Evolutionary conservation across 495 filamentous ascomycete species (phyloP).

Genomic region (Penicillium bovifimosum): DNA sequence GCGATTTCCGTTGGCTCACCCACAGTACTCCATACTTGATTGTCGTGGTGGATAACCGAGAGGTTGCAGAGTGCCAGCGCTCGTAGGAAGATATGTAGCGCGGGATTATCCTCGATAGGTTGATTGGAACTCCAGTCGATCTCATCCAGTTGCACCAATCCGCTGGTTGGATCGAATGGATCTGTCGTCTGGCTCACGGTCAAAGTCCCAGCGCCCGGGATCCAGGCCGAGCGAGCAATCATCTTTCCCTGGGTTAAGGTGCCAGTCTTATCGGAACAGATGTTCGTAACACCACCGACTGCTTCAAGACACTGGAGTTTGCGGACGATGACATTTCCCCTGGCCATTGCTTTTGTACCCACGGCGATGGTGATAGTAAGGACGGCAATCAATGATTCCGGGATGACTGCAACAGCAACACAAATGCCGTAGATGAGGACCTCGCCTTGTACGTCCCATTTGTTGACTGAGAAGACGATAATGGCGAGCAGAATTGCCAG

Average conservation of each 20-base stretch:
- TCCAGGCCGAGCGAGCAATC: conserved; percentile 75
- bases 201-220: conserved; percentile 56
- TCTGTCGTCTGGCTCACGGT: conserved; percentile 49
- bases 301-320: conserved; percentile 76
- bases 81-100: conserved; percentile 58
- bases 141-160: conserved; percentile 43
- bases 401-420: conserved; percentile 67
- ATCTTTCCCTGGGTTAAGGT: conserved; percentile 74
- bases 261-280: conserved; percentile 85
- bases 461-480: conserved; percentile 74
- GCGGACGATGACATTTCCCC: conserved; percentile 73
- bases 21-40: conserved; percentile 57
- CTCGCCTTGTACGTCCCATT: conserved; percentile 62
- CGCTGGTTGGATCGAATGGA: conserved; percentile 61
- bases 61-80: conserved; percentile 76
- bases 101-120: conserved; percentile 22
- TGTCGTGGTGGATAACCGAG: conserved; percentile 56
- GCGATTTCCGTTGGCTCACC: conserved; percentile 85
- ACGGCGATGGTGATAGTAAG: conserved; percentile 69
- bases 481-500: conserved; percentile 70
- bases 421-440: conserved; percentile 80
- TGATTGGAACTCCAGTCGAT: conserved; percentile 24
- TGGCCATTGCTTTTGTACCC: conserved; percentile 68
- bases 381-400: conserved; percentile 67
- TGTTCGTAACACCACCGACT: conserved; percentile 79